Base-by-base conservation (phyloP, 768 basidiomycete species). In the Candolleomyces aberdarensis region DNA sequence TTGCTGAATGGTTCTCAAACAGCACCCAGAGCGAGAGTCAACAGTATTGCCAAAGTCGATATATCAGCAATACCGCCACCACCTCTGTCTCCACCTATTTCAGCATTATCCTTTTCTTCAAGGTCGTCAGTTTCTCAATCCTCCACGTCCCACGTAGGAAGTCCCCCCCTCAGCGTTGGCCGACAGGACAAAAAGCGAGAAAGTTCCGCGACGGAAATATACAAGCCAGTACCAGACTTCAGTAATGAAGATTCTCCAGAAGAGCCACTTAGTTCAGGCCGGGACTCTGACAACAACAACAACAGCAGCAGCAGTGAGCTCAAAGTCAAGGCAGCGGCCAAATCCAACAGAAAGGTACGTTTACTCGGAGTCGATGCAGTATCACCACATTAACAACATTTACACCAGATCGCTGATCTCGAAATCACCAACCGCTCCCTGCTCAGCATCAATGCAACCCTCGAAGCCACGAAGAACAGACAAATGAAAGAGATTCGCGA, bases 371-470 rank as follows among this genome's bases (percentile, higher is more conserved):
- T 63, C 17, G 44, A 43, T 36, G 29, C 44, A 51, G 32, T 8
- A 19, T 46, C 14, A 56, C 44, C 53, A 29, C 55, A 13, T 48
- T 41, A 40, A 47, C 53, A 46, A 31, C 51, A 19, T 47, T 36
- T 50, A 58, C 40, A 31, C 36, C 56, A 96, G 94, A 96, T 96
- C 60, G 91, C 90, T 13, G 94, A 96, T 75, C 79, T 96, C 11
- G 92, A 96, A 73, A 96, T 96, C 68, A 89, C 92, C 6, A 96
- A 94, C 72, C 82, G 84, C 39, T 96, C 94, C 1, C 80, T 96
- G 17, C 80, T 96, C 50, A 85, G 86, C 1, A 94, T 96, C 75
- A 96, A 96, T 68, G 78, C 88, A 2, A 83, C 89, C 17, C 80
- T 96, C 20, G 94, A 96, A 72, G 83, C 86, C 40, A 83, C 85